A percentile compares a stretch with the other conserved stretches of the same genome.
These are phyloP conservation scores for Fusarium robinianum DNA, from an alignment of 2,329 filamentous ascomycete genomes.

Conservation along the genomic window DNA sequence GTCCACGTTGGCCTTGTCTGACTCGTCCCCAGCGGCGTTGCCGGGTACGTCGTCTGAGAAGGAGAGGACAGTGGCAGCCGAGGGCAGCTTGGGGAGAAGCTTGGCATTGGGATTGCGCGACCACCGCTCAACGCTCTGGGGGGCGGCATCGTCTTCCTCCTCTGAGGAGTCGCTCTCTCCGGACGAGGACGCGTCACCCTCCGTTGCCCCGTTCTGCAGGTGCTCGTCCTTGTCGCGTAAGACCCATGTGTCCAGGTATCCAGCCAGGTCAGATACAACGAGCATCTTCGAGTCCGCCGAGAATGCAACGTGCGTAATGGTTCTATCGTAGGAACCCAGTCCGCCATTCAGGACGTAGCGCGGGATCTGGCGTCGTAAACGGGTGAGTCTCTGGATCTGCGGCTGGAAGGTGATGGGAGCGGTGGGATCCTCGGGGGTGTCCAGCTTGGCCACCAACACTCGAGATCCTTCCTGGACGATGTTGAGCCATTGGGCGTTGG, in stretches of 20 bases:
- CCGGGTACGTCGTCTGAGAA: constrained; percentile 61
- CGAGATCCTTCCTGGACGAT: constrained; percentile 65
- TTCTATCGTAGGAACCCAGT: constrained; percentile 76
- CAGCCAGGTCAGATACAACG: constrained; percentile 78
- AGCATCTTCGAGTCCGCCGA: constrained; percentile 80
- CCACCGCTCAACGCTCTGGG: constrained; percentile 63
- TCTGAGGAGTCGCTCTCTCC: constrained; percentile 49
- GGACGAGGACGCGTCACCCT: constrained; percentile 42
- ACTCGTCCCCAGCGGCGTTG: constrained; percentile 32
- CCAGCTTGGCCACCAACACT: constrained; percentile 52
- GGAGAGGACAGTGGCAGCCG: constrained; percentile 68
- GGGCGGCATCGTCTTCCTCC: constrained; percentile 51
- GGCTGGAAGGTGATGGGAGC: constrained; percentile 39
- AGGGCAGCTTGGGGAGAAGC: constrained; percentile 70
- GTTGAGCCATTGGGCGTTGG: constrained; percentile 71
- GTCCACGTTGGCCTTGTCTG: constrained; percentile 37
- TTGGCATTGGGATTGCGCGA: constrained; percentile 70
- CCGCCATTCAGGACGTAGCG: constrained; percentile 65
- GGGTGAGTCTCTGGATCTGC: constrained; percentile 51
- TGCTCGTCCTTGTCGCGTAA: constrained; percentile 53
- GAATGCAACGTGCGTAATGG: constrained; percentile 75
- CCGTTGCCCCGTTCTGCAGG: constrained; percentile 40
- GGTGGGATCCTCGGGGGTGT: constrained; percentile 20
- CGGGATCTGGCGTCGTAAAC: constrained; percentile 58
- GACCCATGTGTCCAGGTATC: constrained; percentile 86